Conservation (phyloP, 371 early-diverging fungal species). For the Lichtheimia ramosa region DNA sequence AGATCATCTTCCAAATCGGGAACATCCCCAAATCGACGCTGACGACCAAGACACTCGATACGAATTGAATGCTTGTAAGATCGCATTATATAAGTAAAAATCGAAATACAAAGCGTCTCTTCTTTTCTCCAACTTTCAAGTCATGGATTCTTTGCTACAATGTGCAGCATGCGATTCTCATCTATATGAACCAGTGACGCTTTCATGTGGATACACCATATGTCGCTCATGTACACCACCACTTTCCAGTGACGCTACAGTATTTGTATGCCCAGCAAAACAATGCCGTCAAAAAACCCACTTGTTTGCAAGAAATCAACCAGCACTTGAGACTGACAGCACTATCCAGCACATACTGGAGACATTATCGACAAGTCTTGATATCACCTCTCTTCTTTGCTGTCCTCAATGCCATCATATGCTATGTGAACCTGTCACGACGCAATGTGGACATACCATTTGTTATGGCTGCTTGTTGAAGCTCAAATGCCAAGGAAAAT, state of each 20-base stretch:
- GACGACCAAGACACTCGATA: too few species aligned
- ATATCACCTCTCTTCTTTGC: constrained; percentile 43
- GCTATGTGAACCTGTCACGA: constrained; percentile 59
- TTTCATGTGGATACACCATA: constrained; percentile 49
- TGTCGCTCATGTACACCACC: constrained; percentile 40
- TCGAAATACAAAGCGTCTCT: too few species aligned
- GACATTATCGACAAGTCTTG: background rate
- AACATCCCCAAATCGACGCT: too few species aligned
- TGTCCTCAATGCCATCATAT: constrained; percentile 59
- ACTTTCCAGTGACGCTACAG: constrained; percentile 3
- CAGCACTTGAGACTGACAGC: background rate
- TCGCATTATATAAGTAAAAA: too few species aligned
- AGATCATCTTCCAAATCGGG: too few species aligned
- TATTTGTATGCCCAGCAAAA: constrained; percentile 29
- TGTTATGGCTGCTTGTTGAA: constrained; percentile 58
- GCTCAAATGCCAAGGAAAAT: constrained; percentile 16
- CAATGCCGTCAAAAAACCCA: constrained; percentile 27
- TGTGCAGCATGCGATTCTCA: constrained; percentile 31
- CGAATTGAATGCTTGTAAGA: too few species aligned
- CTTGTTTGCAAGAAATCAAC: constrained; percentile 23
- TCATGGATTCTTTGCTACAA: background rate
- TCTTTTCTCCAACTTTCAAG: too few species aligned
- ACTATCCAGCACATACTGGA: background rate
- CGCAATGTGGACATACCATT: constrained; percentile 70
- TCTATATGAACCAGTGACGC: constrained; percentile 35